Percentiles rank a stretch among this genome's conserved stretches.
phyloP scores from a whole-genome alignment of 306 rosid genomes.

The Lagenaria siceraria region DNA sequence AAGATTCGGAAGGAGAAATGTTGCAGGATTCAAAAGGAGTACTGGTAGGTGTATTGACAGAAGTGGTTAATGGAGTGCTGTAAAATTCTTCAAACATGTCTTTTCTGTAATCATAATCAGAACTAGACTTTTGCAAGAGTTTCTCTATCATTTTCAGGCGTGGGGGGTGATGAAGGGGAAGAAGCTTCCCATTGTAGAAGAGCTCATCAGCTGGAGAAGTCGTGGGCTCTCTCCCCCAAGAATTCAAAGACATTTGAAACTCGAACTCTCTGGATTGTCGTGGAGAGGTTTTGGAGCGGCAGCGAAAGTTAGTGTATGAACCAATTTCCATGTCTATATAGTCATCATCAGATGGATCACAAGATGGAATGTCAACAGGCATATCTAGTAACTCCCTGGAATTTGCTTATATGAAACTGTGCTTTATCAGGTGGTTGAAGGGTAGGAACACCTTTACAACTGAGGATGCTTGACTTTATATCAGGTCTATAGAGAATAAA shows the following conservation, averaged over 20 bases:
- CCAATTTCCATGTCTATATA: constrained; percentile 85
- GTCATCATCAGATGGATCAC: constrained; percentile 66
- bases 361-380: constrained; percentile 38
- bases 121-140: constrained; percentile 43
- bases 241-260: constrained; percentile 76
- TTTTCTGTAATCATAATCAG: constrained; percentile 20
- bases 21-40: constrained; percentile 92
- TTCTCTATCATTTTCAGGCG: constrained; percentile 80
- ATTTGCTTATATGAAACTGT: constrained; percentile 8
- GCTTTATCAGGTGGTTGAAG: constrained; percentile 29
- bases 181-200: constrained; percentile 95
- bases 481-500: constrained; percentile 14
- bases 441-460: constrained; percentile 30
- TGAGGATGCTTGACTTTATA: constrained; percentile 13
- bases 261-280: constrained; percentile 71
- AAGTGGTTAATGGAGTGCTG: constrained; percentile 63
- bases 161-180: constrained; percentile 96
- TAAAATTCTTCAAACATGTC: constrained; percentile 48
- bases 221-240: constrained; percentile 42
- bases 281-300: constrained; percentile 31
- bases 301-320: constrained; percentile 43
- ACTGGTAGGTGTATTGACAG: constrained; percentile 56
- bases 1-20: constrained; percentile 64
- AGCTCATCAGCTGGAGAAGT: constrained; percentile 99
- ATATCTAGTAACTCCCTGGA: constrained; percentile 20